Evolutionary conservation across 164 flowering plant species (phyloP), one percentile per base, ranked within the genome.

Genomic region (Kingdonia uniflora): DNA sequence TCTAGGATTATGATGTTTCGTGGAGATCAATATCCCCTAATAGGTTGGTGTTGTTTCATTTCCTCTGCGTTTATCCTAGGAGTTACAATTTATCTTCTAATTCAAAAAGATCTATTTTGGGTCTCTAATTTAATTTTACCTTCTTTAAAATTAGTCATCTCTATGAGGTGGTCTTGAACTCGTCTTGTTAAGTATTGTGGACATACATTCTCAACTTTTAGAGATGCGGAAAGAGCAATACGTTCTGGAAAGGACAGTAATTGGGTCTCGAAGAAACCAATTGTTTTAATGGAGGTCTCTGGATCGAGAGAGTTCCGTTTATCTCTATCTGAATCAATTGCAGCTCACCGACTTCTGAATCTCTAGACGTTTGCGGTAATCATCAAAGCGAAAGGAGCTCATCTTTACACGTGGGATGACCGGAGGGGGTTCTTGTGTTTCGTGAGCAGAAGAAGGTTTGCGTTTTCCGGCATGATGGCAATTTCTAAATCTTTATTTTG

Each of bases 401-500:
- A 83, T 57, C 77, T 63, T 1, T 94, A 59, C 45, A 61, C 79
- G 0, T 94, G 99, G 99, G 96, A 89, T 47, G 96, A 89, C 49
- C 74, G 81, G 42, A 72, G 88, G 59, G 97, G 96, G 25, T 74
- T 74, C 59, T 56, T 89, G 60, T 84, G 91, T 68, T 81, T 87
- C 58, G 87, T 0, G 71, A 92, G 75, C 95, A 89, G 64, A 87
- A 78, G 77, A 66, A 89, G 55, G 88, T 94, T 58, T 81, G 80
- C 46, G 81, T 94, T 54, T 94, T 81, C 78, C 70, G 94, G 59
- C 90, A 80, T 47, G 99, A 89, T 42, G 97, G 99, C 89, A 77
- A 29, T 8, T 4, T 29, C 8, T 29, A 3, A 29, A 29, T 29
- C 8, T 29, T 29, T 29, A n/a, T n/a, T n/a, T n/a, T n/a, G n/a